phyloP scores from a whole-genome alignment of 768 basidiomycete species.

The Lentinula sp. region DNA sequence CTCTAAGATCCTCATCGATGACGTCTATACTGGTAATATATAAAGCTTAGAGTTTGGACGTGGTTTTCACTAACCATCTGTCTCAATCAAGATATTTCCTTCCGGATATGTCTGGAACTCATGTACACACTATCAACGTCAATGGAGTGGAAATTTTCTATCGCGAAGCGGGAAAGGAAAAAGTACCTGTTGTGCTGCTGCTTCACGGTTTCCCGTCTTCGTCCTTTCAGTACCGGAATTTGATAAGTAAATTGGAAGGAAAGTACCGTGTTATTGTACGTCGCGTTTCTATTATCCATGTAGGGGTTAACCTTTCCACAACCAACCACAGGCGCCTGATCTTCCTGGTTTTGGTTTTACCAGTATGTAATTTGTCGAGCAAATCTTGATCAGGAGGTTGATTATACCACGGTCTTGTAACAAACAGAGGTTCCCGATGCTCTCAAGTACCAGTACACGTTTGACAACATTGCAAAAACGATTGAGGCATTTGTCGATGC shows the following conservation, averaged over 20 bases:
- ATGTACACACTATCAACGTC: slow-evolving; percentile 19
- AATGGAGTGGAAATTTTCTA: slow-evolving; percentile 38
- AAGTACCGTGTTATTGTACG: slow-evolving; percentile 33
- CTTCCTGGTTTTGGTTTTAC: slow-evolving; percentile 49
- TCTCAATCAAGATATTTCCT: too few species aligned
- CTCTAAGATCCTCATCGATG: neutral
- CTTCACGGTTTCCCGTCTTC: slow-evolving; percentile 47
- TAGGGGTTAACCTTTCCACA: neutral
- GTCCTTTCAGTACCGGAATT: slow-evolving; percentile 41
- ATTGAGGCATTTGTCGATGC: slow-evolving; percentile 34
- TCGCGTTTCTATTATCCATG: neutral
- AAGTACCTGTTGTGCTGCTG: slow-evolving; percentile 31
- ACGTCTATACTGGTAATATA: neutral
- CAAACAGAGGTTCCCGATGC: slow-evolving; percentile 22
- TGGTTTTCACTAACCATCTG: too few species aligned
- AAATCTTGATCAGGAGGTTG: neutral
- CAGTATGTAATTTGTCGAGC: slow-evolving; percentile 5
- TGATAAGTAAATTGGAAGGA: slow-evolving; percentile 33
- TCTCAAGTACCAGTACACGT: slow-evolving; percentile 32
- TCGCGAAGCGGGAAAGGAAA: slow-evolving; percentile 28
- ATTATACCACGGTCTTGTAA: neutral
- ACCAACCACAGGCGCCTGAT: slow-evolving; percentile 33
- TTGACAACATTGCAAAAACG: slow-evolving; percentile 33
- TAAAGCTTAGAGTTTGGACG: too few species aligned
- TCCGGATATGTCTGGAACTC: slow-evolving; percentile 11